Conservation (phyloP, 2,329 filamentous ascomycete genomes). For the Aulographum hederae region DNA sequence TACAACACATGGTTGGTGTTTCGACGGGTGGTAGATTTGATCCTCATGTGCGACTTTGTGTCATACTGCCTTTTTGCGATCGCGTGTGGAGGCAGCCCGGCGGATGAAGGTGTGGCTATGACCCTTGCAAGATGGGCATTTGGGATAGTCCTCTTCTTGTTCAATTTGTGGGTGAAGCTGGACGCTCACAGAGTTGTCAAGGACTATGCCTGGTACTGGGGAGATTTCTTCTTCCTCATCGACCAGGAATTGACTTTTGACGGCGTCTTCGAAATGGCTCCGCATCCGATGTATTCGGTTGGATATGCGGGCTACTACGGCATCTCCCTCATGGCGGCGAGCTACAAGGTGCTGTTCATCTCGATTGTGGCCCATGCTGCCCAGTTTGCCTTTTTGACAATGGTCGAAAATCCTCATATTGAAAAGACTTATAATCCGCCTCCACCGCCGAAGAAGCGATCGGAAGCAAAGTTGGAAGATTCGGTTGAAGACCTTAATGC, state of each 20-base stretch:
- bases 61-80: conserved; percentile 94
- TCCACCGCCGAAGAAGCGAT: conserved; percentile 49
- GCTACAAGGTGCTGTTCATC: conserved; percentile 93
- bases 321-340: conserved; percentile 94
- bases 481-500: not conserved
- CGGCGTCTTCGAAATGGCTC: conserved; percentile 96
- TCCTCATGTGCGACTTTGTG: conserved; percentile 96
- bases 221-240: conserved; percentile 96
- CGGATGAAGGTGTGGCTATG: conserved; percentile 50
- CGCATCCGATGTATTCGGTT: conserved; percentile 97
- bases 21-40: conserved; percentile 84
- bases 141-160: conserved; percentile 64
- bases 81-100: conserved; percentile 62
- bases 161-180: conserved; percentile 97
- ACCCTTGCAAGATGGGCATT: conserved; percentile 58
- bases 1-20: conserved; percentile 99
- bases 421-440: conserved; percentile 94
- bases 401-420: conserved; percentile 94
- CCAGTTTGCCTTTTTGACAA: conserved; percentile 79
- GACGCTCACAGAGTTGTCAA: conserved; percentile 96
- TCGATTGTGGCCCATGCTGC: conserved; percentile 87
- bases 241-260: conserved; percentile 97
- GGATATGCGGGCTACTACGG: conserved; percentile 97
- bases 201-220: conserved; percentile 99
- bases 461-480: not conserved